A percentile compares a stretch with the other conserved stretches of the same genome.
phyloP scores from a whole-genome alignment of 345 rosid genomes.

The Mercurialis annua region DNA sequence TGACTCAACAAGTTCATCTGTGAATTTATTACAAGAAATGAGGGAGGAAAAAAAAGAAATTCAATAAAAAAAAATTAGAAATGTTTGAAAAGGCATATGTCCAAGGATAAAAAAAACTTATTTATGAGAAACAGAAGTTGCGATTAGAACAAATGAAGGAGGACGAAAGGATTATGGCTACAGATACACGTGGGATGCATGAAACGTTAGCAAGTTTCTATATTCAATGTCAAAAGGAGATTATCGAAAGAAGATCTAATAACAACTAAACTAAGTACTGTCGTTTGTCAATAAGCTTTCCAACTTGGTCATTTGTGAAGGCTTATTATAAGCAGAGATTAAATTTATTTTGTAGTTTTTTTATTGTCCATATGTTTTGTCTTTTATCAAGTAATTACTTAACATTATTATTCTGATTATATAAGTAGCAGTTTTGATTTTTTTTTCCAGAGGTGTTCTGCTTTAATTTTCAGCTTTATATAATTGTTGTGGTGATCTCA shows the following conservation, averaged over 20 bases:
- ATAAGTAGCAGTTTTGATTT: too few relatives aligned
- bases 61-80: neutral
- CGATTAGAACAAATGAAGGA: neutral
- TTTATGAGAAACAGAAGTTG: neutral
- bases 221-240: neutral
- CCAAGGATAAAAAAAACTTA: neutral
- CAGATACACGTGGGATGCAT: neutral
- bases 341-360: too few relatives aligned
- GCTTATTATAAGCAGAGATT: too few relatives aligned
- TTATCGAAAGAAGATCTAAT: neutral
- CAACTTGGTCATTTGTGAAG: too few relatives aligned
- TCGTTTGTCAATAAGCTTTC: too few relatives aligned
- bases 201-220: neutral
- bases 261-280: neutral
- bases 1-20: neutral
- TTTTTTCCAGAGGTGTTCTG: too few relatives aligned
- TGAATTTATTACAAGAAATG: neutral
- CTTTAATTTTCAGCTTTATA: too few relatives aligned
- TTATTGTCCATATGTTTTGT: too few relatives aligned
- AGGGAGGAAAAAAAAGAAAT: neutral
- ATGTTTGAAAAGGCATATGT: neutral
- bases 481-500: too few relatives aligned
- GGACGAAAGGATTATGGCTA: neutral
- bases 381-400: too few relatives aligned
- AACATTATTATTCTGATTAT: too few relatives aligned